A percentile compares a stretch with the other conserved stretches of the same genome.
These are phyloP conservation scores for Solanum chaucha DNA, from an alignment of 257 asterid species.

Conservation along the genomic window DNA sequence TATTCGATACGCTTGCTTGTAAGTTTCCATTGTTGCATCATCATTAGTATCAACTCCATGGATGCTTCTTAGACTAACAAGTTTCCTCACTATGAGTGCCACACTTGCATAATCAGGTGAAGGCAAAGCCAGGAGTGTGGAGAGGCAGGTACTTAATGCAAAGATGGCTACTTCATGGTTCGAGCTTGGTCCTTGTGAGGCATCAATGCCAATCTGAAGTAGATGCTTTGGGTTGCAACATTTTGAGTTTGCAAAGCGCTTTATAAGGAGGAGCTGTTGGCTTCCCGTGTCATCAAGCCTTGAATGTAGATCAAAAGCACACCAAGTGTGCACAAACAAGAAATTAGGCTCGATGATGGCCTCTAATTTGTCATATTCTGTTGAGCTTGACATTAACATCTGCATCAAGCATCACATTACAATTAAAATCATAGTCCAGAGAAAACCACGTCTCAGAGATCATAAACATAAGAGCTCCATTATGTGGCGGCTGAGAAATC, in stretches of 20 bases:
- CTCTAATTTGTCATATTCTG: conserved; percentile 23
- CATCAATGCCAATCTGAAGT: conserved; percentile 74
- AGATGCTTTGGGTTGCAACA: conserved; percentile 52
- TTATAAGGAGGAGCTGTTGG: conserved; percentile 66
- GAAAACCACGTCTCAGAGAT: not conserved
- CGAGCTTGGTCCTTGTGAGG: conserved; percentile 66
- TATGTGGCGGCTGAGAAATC: not conserved
- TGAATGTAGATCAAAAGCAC: conserved; percentile 61
- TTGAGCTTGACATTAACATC: conserved; percentile 44
- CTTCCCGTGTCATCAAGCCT: conserved; percentile 51
- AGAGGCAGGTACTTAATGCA: conserved; percentile 57
- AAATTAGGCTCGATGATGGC: conserved; percentile 40
- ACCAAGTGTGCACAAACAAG: conserved; percentile 73
- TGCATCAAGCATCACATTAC: conserved; percentile 22
- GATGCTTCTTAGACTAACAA: conserved; percentile 35
- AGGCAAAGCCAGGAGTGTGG: conserved; percentile 59
- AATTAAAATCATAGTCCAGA: not conserved
- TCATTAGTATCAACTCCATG: conserved; percentile 46
- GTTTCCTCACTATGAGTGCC: conserved; percentile 61
- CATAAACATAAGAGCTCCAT: not conserved
- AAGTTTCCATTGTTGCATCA: conserved; percentile 42
- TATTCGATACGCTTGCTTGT: conserved; percentile 67
- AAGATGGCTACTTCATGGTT: conserved; percentile 69
- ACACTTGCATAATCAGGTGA: conserved; percentile 66
- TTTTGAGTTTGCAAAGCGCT: conserved; percentile 49